Conservation (phyloP, 306 rosid genomes). For the Vachellia pachyceras region DNA sequence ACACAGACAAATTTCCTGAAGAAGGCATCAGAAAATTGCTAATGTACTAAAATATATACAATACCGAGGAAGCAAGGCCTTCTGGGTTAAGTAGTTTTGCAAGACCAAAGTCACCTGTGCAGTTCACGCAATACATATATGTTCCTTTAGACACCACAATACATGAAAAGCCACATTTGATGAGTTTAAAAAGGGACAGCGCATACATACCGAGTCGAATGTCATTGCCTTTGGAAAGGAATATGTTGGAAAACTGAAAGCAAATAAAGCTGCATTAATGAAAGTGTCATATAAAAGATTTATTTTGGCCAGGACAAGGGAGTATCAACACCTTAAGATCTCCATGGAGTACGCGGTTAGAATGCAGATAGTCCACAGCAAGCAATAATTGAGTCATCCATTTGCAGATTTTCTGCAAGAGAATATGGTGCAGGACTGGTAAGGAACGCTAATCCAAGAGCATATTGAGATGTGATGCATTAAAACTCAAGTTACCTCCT, state of each 20-base stretch:
- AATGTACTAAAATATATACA: constrained; percentile 32
- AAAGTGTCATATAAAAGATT: constrained; percentile 27
- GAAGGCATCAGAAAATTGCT: constrained; percentile 7
- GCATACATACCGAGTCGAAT: constrained; percentile 75
- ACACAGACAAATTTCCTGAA: constrained; percentile 26
- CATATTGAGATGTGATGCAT: constrained; percentile 27
- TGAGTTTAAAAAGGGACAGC: constrained; percentile 25
- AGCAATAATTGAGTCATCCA: constrained; percentile 86
- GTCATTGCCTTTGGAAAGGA: constrained; percentile 79
- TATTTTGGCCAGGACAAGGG: constrained; percentile 26
- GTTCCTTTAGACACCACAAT: constrained; percentile 33
- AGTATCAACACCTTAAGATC: constrained; percentile 76
- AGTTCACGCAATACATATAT: constrained; percentile 40
- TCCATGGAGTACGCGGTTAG: constrained; percentile 86
- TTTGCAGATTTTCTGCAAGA: constrained; percentile 79
- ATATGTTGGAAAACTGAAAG: constrained; percentile 89
- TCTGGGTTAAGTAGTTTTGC: constrained; percentile 83
- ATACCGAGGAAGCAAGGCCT: constrained; percentile 86
- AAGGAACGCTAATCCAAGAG: constrained; percentile 21
- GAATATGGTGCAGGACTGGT: constrained; percentile 34
- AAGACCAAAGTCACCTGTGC: constrained; percentile 92
- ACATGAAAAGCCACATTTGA: constrained; percentile 35
- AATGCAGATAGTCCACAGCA: constrained; percentile 90
- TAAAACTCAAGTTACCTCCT: constrained; percentile 64
- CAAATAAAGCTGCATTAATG: constrained; percentile 37